Evolutionary conservation across 2,329 filamentous ascomycete genomes (phyloP), one percentile per base, ranked within the genome.

Genomic region (Acrocalymma vagum): DNA sequence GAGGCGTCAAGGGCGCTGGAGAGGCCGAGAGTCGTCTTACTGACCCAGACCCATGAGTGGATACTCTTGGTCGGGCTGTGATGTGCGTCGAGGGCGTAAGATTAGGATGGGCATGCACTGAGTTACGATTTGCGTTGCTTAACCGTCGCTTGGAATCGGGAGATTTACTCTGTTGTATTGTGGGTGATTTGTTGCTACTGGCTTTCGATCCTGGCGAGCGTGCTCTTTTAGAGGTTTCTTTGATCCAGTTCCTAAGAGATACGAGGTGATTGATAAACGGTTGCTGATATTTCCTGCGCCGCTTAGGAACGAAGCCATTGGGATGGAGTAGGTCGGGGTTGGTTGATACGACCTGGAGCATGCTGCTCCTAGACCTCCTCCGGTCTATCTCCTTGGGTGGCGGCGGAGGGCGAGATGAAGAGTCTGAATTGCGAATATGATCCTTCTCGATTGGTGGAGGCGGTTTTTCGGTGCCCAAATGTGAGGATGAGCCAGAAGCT

Each of bases 1-100:
- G 87, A 3, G 94, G 93, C 1, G 94, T 97, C 26, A 96, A 70
- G 0, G 94, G 93, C 3, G 86, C 87, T 0, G 94, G 94, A 0
- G 90, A 95, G 8, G 95, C 73, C 0, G 91, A 96, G 46, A 90
- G 87, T 11, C 90, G 74, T 67, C 44, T 75, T 64, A 48, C 52
- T 10, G 63, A 61, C 24, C 57, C 52, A 4, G 65, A 71, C 31
- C 69, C 70, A 23, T 68, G 63, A 5, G 75, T 78, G 9, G 74
- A 72, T 14, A 78, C 61, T 27, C 75, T 57, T 2, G 75, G 73
- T 11, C 75, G 60, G 3, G 68, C 50, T 3, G 71, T 65, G 15
- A 70, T 58, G 7, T 72, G 74, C 8, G 67, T 57, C 15, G 71
- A 62, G 3, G 62, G 60, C n/a, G 63, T 55, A 15, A 69, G 42